Conservation (phyloP, 768 basidiomycete genomes). For the Steccherinum ochraceum region DNA sequence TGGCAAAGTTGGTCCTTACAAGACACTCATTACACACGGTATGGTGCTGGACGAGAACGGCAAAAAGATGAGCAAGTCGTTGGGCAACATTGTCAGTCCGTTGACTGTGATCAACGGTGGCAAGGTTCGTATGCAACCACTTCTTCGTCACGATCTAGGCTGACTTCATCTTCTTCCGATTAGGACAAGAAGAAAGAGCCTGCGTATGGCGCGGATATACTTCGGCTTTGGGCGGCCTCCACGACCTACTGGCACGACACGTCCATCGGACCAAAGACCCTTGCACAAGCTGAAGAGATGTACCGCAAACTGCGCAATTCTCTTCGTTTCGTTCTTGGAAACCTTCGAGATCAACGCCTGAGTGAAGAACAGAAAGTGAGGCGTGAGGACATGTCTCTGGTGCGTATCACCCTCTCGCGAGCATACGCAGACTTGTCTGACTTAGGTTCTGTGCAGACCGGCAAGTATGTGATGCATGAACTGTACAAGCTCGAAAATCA, state of each 20-base stretch:
- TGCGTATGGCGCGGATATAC: constrained; percentile 78
- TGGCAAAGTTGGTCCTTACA: constrained; percentile 46
- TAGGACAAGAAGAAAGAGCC: constrained; percentile 69
- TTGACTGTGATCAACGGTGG: constrained; percentile 75
- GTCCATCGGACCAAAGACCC: constrained; percentile 71
- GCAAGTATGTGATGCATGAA: constrained; percentile 84
- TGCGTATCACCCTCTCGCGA: too few relatives aligned
- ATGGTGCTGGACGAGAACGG: constrained; percentile 91
- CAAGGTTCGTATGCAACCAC: constrained; percentile 38
- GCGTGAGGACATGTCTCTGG: constrained; percentile 53
- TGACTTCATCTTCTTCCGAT: neutral
- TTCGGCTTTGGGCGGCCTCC: constrained; percentile 88
- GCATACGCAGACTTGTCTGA: neutral
- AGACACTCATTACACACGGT: constrained; percentile 85
- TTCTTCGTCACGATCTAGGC: neutral
- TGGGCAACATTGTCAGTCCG: constrained; percentile 88
- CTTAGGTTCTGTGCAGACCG: constrained; percentile 45
- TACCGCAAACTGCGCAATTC: constrained; percentile 84
- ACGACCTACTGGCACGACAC: constrained; percentile 89
- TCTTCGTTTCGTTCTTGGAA: constrained; percentile 81
- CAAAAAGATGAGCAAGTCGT: constrained; percentile 96
- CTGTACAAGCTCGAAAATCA: constrained; percentile 63
- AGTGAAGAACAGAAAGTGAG: constrained; percentile 29
- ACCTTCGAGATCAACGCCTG: constrained; percentile 40
- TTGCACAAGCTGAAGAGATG: constrained; percentile 69